Base-by-base conservation (phyloP, 305 asterid species). In the Salvia sclarea region DNA sequence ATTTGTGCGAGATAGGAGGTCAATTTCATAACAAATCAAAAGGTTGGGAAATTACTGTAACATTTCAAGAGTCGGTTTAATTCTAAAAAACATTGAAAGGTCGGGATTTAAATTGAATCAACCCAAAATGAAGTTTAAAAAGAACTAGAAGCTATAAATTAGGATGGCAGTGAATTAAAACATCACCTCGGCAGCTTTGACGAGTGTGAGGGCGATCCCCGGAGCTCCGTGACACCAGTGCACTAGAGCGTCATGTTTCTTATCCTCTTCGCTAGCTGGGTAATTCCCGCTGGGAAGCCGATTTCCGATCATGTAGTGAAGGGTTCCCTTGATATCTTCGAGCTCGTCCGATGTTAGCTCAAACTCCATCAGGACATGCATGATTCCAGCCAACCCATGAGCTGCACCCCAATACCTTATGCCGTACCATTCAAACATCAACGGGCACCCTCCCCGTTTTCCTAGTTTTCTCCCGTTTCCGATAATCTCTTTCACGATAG, bases 211-310 rank as follows among this genome's bases (percentile, higher is more conserved):
- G 37, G 86, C 85, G 63, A 84, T 71, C 41, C 96, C 96, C 8
- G 96, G 91, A 73, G 92, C 87, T 37, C 96, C 95, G 65, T 84
- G 92, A 44, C 96, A 90, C 96, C 95, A 90, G 64, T 90, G 95
- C 70, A 87, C 87, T 2, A 90, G 84, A 58, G 59, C 75, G 69
- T 89, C 96, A 44, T 73, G 74, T 52, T 13, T 70, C 77, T 64
- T 74, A 73, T 83, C 86, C 64, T 80, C 89, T 78, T 87, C 96
- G 24, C 84, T 83, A 13, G 75, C 60, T 41, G 93, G 96, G 73
- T 84, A 85, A 72, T 90, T 87, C 37, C 92, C 95, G 53, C 88
- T 74, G 2, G 87, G 82, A 43, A 82, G 73, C 3, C 83, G 84
- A 61, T 82, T 85, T 33, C 53, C 75, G 38, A 85, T 79, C 89